phyloP scores from a whole-genome alignment of 2,329 filamentous ascomycete species.

The Colletotrichum trifolii region DNA sequence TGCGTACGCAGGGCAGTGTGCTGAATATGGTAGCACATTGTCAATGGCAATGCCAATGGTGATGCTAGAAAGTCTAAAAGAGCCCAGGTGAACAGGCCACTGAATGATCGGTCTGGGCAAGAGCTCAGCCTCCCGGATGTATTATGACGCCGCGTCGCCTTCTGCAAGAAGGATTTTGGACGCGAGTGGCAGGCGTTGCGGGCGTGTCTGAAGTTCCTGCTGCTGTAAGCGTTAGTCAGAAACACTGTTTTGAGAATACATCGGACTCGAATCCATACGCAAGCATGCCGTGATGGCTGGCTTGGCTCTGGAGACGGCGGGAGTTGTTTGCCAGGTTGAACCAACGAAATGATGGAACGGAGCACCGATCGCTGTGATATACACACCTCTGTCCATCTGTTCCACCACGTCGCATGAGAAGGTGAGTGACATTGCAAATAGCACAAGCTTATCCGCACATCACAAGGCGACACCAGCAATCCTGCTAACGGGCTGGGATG shows the following conservation, averaged over 20 bases:
- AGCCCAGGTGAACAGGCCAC: constrained; percentile 18
- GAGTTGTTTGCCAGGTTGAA: constrained; percentile 3
- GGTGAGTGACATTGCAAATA: too few species aligned
- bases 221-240: constrained; percentile 33
- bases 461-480: too few species aligned
- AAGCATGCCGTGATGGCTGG: constrained; percentile 25
- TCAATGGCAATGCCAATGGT: constrained; percentile 3
- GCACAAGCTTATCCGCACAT: too few species aligned
- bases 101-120: constrained; percentile 19
- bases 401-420: too few species aligned
- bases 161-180: too few species aligned
- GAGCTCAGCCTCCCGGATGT: constrained; percentile 25
- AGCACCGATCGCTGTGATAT: constrained; percentile 30
- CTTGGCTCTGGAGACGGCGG: constrained; percentile 24
- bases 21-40: constrained; percentile 18
- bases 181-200: not conserved
- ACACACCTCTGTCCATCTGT: constrained; percentile 5
- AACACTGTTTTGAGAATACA: constrained; percentile 19
- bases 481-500: too few species aligned
- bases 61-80: constrained; percentile 7
- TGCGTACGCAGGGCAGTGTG: not conserved
- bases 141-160: constrained; percentile 13
- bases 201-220: constrained; percentile 12
- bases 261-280: constrained; percentile 22
- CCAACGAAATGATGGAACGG: constrained; percentile 18